A percentile compares a stretch with the other conserved stretches of the same genome.
Evolutionary conservation across 2,329 filamentous ascomycete species (phyloP).

Genomic region (Sporothrix globosa): DNA sequence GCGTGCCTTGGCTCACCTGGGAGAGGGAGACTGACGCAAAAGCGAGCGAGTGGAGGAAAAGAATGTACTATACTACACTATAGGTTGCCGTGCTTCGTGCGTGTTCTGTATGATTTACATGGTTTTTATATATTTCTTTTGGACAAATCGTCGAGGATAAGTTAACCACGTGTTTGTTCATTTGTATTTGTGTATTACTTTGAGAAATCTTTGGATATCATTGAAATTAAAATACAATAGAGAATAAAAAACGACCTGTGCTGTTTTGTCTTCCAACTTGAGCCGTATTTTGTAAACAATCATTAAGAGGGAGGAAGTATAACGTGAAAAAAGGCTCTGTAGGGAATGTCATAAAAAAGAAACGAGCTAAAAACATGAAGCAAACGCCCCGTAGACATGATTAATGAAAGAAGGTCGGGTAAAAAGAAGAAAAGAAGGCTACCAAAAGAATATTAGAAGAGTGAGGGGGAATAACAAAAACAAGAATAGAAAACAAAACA

Average conservation of each 20-base stretch:
- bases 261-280: neutral
- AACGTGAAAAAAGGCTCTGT: neutral
- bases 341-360: neutral
- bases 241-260: neutral
- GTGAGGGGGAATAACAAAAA: neutral
- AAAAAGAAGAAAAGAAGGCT: neutral
- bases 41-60: neutral
- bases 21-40: neutral
- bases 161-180: neutral
- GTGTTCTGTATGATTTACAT: slow-evolving; percentile 23
- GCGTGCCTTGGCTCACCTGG: no score
- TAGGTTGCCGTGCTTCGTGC: neutral
- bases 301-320: neutral
- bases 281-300: neutral
- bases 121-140: neutral
- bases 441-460: neutral
- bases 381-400: neutral
- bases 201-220: neutral
- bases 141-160: neutral
- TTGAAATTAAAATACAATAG: slow-evolving; percentile 9
- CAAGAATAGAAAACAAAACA: neutral
- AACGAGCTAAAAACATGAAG: neutral
- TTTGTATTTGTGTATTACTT: neutral
- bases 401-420: neutral
- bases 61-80: slow-evolving; percentile 26